Conservation (phyloP, 192 early-diverging fungal genomes). For the Dimargaris cristalligena region DNA sequence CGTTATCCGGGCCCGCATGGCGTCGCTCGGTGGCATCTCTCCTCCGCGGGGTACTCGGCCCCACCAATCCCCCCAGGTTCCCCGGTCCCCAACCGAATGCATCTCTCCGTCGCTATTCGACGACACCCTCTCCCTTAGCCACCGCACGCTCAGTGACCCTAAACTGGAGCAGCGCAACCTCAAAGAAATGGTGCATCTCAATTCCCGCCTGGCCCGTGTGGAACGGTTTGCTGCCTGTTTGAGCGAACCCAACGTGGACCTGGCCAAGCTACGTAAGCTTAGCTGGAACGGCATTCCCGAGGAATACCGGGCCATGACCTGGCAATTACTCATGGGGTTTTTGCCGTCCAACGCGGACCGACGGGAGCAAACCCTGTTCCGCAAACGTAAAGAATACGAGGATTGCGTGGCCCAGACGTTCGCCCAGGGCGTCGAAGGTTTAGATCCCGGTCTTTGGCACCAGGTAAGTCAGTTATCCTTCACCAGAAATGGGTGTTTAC, state of each 20-base stretch:
- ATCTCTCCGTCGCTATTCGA: no score
- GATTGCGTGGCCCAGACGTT: conserved; percentile 77
- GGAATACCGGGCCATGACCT: conserved; percentile 67
- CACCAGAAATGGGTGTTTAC: no score
- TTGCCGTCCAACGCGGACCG: conserved; percentile 78
- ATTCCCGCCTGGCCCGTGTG: conserved; percentile 4
- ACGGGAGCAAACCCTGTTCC: conserved; percentile 56
- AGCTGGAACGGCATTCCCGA: conserved; percentile 90
- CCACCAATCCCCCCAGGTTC: no score
- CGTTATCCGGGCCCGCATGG: background rate
- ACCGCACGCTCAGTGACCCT: background rate
- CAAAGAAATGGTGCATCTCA: conserved; percentile 6
- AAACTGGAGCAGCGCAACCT: conserved; percentile 4
- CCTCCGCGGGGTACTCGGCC: no score
- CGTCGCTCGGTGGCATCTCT: no score
- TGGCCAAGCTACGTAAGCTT: conserved; percentile 57
- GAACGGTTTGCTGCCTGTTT: background rate
- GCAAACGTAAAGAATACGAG: conserved; percentile 86
- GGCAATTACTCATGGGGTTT: conserved; percentile 91
- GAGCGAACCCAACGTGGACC: conserved; percentile 39
- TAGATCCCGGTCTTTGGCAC: conserved; percentile 82
- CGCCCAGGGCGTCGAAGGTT: conserved; percentile 48
- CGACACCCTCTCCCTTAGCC: background rate
- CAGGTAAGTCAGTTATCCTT: no score
- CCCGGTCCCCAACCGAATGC: no score